Evolutionary conservation across 805 yeast genomes (phyloP), one percentile per base, ranked within the genome.

Genomic region (Naumovozyma castellii): DNA sequence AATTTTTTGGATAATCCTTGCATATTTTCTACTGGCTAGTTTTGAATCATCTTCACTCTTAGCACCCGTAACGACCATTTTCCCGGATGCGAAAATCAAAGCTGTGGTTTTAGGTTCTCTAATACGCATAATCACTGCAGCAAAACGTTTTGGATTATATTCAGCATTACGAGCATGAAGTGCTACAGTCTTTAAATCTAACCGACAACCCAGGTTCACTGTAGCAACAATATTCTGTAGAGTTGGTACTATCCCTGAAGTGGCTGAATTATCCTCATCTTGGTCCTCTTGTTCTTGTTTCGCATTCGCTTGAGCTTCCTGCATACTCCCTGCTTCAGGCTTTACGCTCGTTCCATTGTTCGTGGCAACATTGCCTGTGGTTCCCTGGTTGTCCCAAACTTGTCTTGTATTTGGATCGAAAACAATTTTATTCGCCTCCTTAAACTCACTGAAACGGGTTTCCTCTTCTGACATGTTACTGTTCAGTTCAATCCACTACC

Each of bases 1-100:
- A 51, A 92, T 80, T 63, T 92, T 92, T 64, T 92, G 98, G 50
- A 92, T 92, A 57, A 92, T 92, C 70, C 98, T 80, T 1, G 98
- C 98, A 56, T 92, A 92, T 62, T 92, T 92, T 67, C 98, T 78
- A 16, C 96, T 86, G 1, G 98, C 98, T 49, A 92, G 73, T 63
- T 92, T 92, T n/a, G 97, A 86, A 61, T 92, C 97, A 60, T 92
- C 97, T 63, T 92, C 98, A 29, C 95, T 83, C 64, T 92, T 92
- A 18, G 98, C 98, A 75, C 98, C 98, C 22, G 97, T 92, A 13
- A 92, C 98, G 51, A 92, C 98, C 98, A 92, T 92, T 65, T 92
- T 92, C 56, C 98, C 98, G 2, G 97, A 87, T 1, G 98, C 98
- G 64, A 92, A 92, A 49, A 92, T 92, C 51, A 92, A 72, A 0